These are phyloP conservation scores for Tricharina praecox DNA, from an alignment of 495 filamentous ascomycete species.

Conservation along the genomic window DNA sequence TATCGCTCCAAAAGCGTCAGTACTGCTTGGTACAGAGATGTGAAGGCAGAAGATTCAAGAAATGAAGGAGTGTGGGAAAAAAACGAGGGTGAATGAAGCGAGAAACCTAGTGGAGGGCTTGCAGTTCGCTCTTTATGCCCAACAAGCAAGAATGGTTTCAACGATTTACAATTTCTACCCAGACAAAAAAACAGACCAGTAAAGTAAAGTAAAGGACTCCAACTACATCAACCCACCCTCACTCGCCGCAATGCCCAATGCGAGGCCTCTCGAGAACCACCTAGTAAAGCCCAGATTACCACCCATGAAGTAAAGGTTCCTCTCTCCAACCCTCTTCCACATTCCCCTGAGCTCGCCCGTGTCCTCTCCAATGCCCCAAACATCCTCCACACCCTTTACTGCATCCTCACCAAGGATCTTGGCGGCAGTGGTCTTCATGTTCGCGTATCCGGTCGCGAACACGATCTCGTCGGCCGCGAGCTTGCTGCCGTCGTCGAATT, in stretches of 20 bases:
- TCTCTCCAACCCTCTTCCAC: slow-evolving; percentile 55
- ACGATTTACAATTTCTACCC: too few relatives aligned
- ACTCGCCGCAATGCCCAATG: slow-evolving; percentile 33
- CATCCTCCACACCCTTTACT: slow-evolving; percentile 44
- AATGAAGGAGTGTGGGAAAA: too few relatives aligned
- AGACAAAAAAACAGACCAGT: neutral
- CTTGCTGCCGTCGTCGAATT: slow-evolving; percentile 47
- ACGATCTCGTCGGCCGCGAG: slow-evolving; percentile 66
- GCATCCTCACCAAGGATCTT: slow-evolving; percentile 54
- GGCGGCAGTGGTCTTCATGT: slow-evolving; percentile 50
- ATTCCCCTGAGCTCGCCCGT: slow-evolving; percentile 52
- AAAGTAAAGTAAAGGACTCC: neutral
- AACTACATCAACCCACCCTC: slow-evolving; percentile 19
- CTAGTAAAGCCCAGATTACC: slow-evolving; percentile 61
- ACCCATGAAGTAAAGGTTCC: slow-evolving; percentile 70
- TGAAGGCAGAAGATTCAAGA: too few relatives aligned
- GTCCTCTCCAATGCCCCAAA: slow-evolving; percentile 67
- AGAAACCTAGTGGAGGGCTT: too few relatives aligned
- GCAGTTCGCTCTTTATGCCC: too few relatives aligned
- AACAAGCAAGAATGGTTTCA: too few relatives aligned
- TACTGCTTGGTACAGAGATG: too few relatives aligned
- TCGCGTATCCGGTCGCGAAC: slow-evolving; percentile 68
- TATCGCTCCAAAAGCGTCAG: too few relatives aligned
- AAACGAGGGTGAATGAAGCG: too few relatives aligned
- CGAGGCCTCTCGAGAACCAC: slow-evolving; percentile 53